Evolutionary conservation across 1,139 yeast genomes (phyloP).

Genomic region (Protomyces pachydermus): DNA sequence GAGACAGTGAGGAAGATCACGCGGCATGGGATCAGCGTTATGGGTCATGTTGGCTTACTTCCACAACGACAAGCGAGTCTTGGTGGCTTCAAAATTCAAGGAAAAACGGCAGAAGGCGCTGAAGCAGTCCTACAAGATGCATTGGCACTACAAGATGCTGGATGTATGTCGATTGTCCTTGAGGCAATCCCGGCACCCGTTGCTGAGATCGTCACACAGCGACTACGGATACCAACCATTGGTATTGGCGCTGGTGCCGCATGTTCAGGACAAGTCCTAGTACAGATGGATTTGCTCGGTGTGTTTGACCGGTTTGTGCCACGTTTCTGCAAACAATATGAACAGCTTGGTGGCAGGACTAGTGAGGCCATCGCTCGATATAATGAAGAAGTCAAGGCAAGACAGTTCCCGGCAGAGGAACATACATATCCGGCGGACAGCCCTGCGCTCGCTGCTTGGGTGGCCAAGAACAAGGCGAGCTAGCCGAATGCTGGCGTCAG

Average conservation of each 20-base stretch:
- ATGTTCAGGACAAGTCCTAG: conserved; percentile 87
- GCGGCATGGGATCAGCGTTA: conserved; percentile 73
- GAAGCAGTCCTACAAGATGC: conserved; percentile 58
- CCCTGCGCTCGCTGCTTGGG: conserved; percentile 6
- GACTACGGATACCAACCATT: conserved; percentile 68
- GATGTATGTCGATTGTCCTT: conserved; percentile 67
- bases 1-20: conserved; percentile 51
- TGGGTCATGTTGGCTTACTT: conserved; percentile 89
- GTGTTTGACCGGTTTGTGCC: conserved; percentile 55
- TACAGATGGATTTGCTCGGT: conserved; percentile 78
- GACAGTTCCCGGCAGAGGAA: conserved; percentile 57
- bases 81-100: conserved; percentile 89
- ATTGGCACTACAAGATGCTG: conserved; percentile 62
- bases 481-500: conserved; percentile 43
- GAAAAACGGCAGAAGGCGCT: conserved; percentile 55
- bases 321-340: conserved; percentile 72
- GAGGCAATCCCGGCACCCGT: conserved; percentile 82
- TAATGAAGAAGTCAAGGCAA: conserved; percentile 52
- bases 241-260: conserved; percentile 92
- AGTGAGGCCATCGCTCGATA: conserved; percentile 53
- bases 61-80: conserved; percentile 77
- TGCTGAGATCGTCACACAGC: conserved; percentile 60
- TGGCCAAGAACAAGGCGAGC: neutral
- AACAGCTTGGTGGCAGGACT: conserved; percentile 50
- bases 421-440: conserved; percentile 53